Evolutionary conservation across 257 asterid genomes (phyloP), one percentile per base, ranked within the genome.

Genomic region (Nicotiana benthamiana): DNA sequence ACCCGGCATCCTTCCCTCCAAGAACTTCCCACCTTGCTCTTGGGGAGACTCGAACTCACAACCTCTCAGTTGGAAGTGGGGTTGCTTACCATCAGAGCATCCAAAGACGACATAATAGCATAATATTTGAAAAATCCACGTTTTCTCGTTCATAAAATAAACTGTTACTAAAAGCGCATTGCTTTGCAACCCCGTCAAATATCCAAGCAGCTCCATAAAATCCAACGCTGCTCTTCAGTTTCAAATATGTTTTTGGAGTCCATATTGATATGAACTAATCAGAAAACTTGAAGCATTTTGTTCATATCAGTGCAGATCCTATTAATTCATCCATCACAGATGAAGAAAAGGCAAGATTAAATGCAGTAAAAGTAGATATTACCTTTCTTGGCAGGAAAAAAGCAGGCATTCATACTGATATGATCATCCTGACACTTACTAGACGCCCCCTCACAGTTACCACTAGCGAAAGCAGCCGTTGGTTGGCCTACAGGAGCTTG

Each of bases 341-440:
- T 2, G 2, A 40, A 70, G 20, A 20, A 12, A 43, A 43, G 12
- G 76, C 5, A 4, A 40, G 57, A 68, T 40, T 3, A 12, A 40
- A 43, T 0, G 13, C 34, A 32, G 5, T 20, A 70, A 40, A 2
- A 6, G n/a, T n/a, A n/a, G n/a, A n/a, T n/a, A 48, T 48, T 12
- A 74, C 79, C 79, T 74, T 74, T 48, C 26, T 10, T 22, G 5
- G 61, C 17, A 57, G 89, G 88, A 24, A 91, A 87, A 15, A 87
- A 79, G 79, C 97, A 91, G n/a, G 93, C 92, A 43, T 87, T 87
- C 76, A 92, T 52, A 51, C 64, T 82, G 82, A 67, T 81, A 79
- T 76, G 85, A 83, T 80, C 84, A 65, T 87, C 64, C 57, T 28
- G 83, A 83, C 97, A 92, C 85, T 87, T 84, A 48, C 76, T 64